These are phyloP conservation scores for Ceriops decandra DNA, from an alignment of 345 rosid genomes.

Conservation along the genomic window DNA sequence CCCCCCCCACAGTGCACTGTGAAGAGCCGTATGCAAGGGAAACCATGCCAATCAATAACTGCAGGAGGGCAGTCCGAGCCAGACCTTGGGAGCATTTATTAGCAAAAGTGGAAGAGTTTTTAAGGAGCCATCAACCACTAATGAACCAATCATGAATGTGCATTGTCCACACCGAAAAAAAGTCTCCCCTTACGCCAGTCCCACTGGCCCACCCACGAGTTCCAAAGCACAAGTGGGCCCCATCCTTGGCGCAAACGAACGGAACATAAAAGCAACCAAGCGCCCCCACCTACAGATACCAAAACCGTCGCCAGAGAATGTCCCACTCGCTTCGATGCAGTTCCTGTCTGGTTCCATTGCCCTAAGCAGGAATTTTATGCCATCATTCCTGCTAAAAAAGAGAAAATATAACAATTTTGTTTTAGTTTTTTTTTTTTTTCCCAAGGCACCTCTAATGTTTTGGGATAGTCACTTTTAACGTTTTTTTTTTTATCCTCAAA, in stretches of 20 bases:
- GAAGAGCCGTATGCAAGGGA: too few relatives aligned
- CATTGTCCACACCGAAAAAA: slow-evolving; percentile 14
- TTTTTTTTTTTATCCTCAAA: too few relatives aligned
- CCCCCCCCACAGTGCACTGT: neutral
- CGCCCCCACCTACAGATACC: neutral
- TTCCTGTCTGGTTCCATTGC: slow-evolving; percentile 12
- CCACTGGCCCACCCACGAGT: slow-evolving; percentile 9
- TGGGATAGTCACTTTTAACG: too few relatives aligned
- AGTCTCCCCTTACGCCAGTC: slow-evolving; percentile 11
- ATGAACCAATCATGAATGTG: slow-evolving; percentile 41
- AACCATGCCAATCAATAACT: neutral
- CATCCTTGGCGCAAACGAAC: slow-evolving; percentile 2
- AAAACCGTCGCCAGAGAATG: slow-evolving; percentile 19
- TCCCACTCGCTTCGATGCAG: slow-evolving; percentile 11
- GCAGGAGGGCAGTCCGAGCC: neutral
- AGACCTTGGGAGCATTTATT: slow-evolving; percentile 22
- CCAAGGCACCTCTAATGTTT: too few relatives aligned
- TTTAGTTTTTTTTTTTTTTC: too few relatives aligned
- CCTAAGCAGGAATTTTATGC: neutral
- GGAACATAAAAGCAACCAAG: neutral
- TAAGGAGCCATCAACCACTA: slow-evolving; percentile 30
- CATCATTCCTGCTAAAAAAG: too few relatives aligned
- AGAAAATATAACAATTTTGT: too few relatives aligned
- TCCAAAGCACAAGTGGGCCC: slow-evolving; percentile 7
- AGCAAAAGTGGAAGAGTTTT: slow-evolving; percentile 23